Percentiles rank a stretch among this genome's conserved stretches.
These are phyloP conservation scores for Trichoderma harzianum DNA, from an alignment of 2,329 filamentous ascomycete genomes.

Conservation along the genomic window DNA sequence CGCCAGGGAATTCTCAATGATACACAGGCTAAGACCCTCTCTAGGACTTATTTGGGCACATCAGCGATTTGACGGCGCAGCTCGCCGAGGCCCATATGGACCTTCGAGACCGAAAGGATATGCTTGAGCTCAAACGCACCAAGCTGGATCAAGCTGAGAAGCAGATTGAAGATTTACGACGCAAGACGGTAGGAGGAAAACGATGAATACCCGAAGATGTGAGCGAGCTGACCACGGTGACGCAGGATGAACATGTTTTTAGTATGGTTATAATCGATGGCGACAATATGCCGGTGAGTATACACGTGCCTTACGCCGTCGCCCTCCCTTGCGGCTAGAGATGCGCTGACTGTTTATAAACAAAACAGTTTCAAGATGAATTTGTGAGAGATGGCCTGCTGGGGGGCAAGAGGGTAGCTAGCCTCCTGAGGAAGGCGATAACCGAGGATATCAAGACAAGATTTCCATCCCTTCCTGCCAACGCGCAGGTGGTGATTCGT, in stretches of 20 bases:
- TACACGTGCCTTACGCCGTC: background rate
- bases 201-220: background rate
- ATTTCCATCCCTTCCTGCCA: constrained; percentile 14
- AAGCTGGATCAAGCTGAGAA: constrained; percentile 12
- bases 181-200: constrained; percentile 1
- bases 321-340: too few relatives aligned
- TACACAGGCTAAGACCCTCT: background rate
- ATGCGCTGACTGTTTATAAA: background rate
- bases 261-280: constrained; percentile 38
- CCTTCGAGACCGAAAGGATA: constrained; percentile 18
- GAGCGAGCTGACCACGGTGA: background rate
- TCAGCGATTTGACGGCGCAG: constrained; percentile 5
- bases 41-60: constrained; percentile 13
- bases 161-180: constrained; percentile 14
- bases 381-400: constrained; percentile 30
- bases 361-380: constrained; percentile 32
- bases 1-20: background rate
- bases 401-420: constrained; percentile 31
- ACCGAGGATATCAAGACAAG: constrained; percentile 18
- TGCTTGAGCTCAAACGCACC: constrained; percentile 17
- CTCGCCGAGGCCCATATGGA: constrained; percentile 17
- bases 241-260: constrained; percentile 27
- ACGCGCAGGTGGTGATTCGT: constrained; percentile 31
- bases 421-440: constrained; percentile 27
- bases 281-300: constrained; percentile 36